These are phyloP conservation scores for Backusella luteola DNA, from an alignment of 192 early-diverging fungal species.

Conservation along the genomic window DNA sequence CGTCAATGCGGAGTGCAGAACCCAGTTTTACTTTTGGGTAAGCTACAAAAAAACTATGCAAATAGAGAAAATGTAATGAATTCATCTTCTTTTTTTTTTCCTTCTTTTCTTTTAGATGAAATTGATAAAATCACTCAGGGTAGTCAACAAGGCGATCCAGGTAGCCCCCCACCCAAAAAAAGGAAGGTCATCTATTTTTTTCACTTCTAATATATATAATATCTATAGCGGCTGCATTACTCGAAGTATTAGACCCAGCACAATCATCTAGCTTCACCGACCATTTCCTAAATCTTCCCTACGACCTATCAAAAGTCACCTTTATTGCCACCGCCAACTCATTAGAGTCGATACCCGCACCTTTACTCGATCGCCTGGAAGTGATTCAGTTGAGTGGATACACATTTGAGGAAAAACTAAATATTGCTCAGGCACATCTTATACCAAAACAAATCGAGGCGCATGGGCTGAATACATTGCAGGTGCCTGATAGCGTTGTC, in stretches of 20 bases:
- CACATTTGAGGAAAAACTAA: slow-evolving; percentile 79
- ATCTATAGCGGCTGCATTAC: slow-evolving; percentile 58
- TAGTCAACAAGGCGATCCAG: slow-evolving; percentile 67
- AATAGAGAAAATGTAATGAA: not conserved
- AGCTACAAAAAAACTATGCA: not conserved
- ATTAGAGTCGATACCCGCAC: slow-evolving; percentile 71
- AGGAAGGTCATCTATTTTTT: not conserved
- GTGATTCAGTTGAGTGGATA: slow-evolving; percentile 76
- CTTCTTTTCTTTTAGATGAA: slow-evolving; percentile 45
- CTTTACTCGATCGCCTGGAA: slow-evolving; percentile 85
- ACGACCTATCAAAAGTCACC: slow-evolving; percentile 62
- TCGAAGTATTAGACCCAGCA: slow-evolving; percentile 88
- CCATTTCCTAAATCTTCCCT: slow-evolving; percentile 77
- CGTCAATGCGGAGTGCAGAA: slow-evolving; percentile 69
- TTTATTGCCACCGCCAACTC: slow-evolving; percentile 87
- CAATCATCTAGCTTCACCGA: slow-evolving; percentile 81
- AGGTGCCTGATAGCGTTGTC: slow-evolving; percentile 55
- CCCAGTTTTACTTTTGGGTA: slow-evolving; percentile 77
- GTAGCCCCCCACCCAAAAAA: not conserved
- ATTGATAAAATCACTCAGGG: slow-evolving; percentile 77
- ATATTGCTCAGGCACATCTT: slow-evolving; percentile 71
- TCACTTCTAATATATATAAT: not conserved
- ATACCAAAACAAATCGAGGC: slow-evolving; percentile 67
- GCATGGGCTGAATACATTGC: slow-evolving; percentile 59
- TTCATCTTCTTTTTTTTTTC: not conserved